Conservation (phyloP, 106 monocot species). For the Triglochin maritima region DNA sequence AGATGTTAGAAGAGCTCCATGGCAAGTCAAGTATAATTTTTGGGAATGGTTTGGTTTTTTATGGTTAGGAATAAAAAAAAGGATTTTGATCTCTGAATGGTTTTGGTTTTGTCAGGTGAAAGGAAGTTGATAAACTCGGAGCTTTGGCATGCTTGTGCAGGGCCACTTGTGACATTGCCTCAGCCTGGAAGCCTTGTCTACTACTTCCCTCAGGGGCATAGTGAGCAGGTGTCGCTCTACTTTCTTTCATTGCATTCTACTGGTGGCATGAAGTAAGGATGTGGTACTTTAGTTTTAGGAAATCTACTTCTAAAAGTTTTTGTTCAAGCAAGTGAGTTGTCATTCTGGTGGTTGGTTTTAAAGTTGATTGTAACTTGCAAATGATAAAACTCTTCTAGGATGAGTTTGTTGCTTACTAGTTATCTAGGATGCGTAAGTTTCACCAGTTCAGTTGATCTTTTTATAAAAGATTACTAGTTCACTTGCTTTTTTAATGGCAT, state of each 20-base stretch:
- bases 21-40: slow-evolving; percentile 24
- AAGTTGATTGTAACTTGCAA: too few species aligned
- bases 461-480: too few species aligned
- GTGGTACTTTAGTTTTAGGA: background rate
- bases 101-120: slow-evolving; percentile 24
- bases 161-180: slow-evolving; percentile 71
- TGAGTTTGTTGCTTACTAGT: too few species aligned
- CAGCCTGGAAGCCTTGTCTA: slow-evolving; percentile 77
- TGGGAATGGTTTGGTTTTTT: background rate
- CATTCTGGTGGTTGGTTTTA: too few species aligned
- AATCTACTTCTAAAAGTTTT: background rate
- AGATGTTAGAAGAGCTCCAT: slow-evolving; percentile 49
- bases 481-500: too few species aligned
- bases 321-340: background rate
- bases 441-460: too few species aligned
- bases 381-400: too few species aligned
- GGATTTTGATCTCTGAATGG: background rate
- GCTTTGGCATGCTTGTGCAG: slow-evolving; percentile 98
- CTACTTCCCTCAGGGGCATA: slow-evolving; percentile 39
- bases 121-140: slow-evolving; percentile 74
- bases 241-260: background rate
- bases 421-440: too few species aligned
- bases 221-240: slow-evolving; percentile 13
- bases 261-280: background rate
- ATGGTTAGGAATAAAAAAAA: background rate